Percentiles rank a stretch among this genome's conserved stretches.
These are phyloP conservation scores for Hanseniaspora guilliermondii DNA, from an alignment of 805 yeast species.

Conservation along the genomic window DNA sequence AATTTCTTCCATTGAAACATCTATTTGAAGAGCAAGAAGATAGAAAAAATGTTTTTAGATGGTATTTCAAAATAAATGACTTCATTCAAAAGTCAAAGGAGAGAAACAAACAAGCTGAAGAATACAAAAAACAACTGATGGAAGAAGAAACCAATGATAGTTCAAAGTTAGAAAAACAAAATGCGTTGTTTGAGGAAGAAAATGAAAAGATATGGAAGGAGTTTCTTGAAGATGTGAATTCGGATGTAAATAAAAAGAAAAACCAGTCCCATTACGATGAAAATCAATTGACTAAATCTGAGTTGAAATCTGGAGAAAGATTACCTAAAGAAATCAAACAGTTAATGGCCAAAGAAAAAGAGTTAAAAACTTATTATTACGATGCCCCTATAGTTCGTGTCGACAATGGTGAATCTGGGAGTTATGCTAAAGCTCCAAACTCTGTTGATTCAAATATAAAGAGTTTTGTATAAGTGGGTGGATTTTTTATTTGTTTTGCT, in stretches of 20 bases:
- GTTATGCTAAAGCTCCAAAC: constrained; percentile 12
- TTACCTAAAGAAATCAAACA: constrained; percentile 29
- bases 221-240: constrained; percentile 16
- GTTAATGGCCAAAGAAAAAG: constrained; percentile 13
- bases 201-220: constrained; percentile 1
- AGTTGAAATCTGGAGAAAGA: constrained; percentile 26
- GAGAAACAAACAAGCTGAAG: constrained; percentile 17
- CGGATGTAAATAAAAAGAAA: constrained; percentile 17
- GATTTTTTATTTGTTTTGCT: neutral
- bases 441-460: constrained; percentile 18
- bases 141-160: neutral
- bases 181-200: neutral
- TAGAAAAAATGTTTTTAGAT: constrained; percentile 11
- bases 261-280: constrained; percentile 17
- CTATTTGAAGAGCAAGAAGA: constrained; percentile 20
- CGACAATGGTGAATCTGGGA: constrained; percentile 8
- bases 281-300: constrained; percentile 22
- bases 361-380: constrained; percentile 6
- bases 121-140: constrained; percentile 17
- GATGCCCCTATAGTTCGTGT: constrained; percentile 11
- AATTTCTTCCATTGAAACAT: constrained; percentile 30
- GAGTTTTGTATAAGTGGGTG: constrained; percentile 26
- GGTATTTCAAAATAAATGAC: constrained; percentile 15
- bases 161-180: neutral
- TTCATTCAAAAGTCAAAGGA: constrained; percentile 21